phyloP scores from a whole-genome alignment of 768 basidiomycete species.

The Tylopilus plumbeoviolaceoides region DNA sequence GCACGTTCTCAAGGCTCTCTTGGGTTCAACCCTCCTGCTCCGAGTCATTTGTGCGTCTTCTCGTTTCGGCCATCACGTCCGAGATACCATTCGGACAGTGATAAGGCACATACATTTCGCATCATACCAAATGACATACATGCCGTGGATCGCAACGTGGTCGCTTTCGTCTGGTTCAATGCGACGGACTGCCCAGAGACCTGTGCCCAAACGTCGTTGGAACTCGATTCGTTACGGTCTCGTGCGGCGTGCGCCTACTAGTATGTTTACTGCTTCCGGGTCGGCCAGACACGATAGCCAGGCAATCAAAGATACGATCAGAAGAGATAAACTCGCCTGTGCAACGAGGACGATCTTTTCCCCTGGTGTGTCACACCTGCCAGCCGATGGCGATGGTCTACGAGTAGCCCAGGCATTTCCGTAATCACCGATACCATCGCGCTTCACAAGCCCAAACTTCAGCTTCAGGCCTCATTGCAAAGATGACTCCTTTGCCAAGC shows the following conservation, averaged over 20 bases:
- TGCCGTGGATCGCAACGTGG: background rate
- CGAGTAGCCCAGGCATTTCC: background rate
- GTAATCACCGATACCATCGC: background rate
- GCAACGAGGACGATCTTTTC: background rate
- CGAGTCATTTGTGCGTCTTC: background rate
- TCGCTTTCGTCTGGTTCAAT: background rate
- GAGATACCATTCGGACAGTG: background rate
- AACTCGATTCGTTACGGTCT: background rate
- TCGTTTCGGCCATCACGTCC: background rate
- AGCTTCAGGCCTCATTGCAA: conserved; percentile 1
- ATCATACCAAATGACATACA: conserved; percentile 2
- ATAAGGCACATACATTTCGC: background rate
- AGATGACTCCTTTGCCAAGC: background rate
- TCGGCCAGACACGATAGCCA: background rate
- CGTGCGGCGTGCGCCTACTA: background rate
- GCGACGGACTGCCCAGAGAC: background rate
- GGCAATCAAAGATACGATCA: conserved; percentile 4
- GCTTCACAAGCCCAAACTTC: background rate
- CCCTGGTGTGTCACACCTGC: background rate
- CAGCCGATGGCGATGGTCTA: background rate
- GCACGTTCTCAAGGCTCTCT: background rate
- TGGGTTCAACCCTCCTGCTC: background rate
- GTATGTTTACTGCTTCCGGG: background rate
- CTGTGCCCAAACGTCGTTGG: background rate
- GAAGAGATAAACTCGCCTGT: conserved; percentile 1